These are phyloP conservation scores for Paspalum vaginatum DNA, from an alignment of 176 grass and related monocot genomes.

Conservation along the genomic window DNA sequence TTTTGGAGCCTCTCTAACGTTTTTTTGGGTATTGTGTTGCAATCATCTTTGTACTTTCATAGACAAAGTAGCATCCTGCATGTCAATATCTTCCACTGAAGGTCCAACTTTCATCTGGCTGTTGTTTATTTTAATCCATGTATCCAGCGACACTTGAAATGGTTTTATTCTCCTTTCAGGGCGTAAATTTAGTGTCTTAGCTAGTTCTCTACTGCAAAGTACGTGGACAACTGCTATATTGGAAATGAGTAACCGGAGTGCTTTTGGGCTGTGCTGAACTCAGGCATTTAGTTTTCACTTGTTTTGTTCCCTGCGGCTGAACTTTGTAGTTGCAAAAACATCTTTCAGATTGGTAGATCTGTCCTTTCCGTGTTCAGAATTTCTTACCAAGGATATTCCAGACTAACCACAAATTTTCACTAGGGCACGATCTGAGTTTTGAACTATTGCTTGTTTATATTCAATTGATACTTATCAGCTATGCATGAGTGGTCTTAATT, in stretches of 20 bases:
- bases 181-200: background rate
- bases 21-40: background rate
- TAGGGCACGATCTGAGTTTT: background rate
- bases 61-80: background rate
- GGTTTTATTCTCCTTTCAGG: background rate
- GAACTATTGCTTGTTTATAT: background rate
- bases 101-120: background rate
- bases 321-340: background rate
- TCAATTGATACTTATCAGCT: no score
- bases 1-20: background rate
- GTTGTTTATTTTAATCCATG: background rate
- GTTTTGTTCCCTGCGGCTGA: background rate
- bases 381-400: background rate
- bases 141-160: background rate
- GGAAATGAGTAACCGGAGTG: background rate
- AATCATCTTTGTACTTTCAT: background rate
- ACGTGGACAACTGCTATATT: background rate
- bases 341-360: background rate
- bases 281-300: background rate
- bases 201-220: background rate
- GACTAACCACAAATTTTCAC: background rate
- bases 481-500: background rate
- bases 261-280: background rate
- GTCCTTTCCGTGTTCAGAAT: background rate
- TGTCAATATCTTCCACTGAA: background rate